Conservation (phyloP, 192 early-diverging fungal genomes). For the Entrophospora sp. region DNA sequence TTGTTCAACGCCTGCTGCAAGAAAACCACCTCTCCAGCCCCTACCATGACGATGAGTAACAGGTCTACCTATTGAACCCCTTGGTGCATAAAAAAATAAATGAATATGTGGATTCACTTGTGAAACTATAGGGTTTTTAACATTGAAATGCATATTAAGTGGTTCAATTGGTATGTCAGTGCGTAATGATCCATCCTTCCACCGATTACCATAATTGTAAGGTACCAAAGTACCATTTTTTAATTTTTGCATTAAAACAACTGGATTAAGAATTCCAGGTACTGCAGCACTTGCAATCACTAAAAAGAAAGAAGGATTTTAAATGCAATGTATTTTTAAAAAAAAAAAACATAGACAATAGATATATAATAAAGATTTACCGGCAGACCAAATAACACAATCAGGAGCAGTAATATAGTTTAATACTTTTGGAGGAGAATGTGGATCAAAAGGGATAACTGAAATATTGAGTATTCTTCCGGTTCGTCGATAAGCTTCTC, state of each 20-base stretch:
- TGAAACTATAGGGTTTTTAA: slow-evolving; percentile 75
- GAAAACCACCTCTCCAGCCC: slow-evolving; percentile 88
- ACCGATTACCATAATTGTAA: slow-evolving; percentile 65
- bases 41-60: slow-evolving; percentile 58
- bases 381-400: slow-evolving; percentile 78
- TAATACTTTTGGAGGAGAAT: slow-evolving; percentile 69
- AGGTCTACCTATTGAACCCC: slow-evolving; percentile 69
- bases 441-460: slow-evolving; percentile 62
- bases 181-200: slow-evolving; percentile 83
- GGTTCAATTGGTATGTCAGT: slow-evolving; percentile 72
- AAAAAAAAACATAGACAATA: background rate
- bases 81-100: slow-evolving; percentile 77
- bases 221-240: slow-evolving; percentile 55
- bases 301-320: background rate
- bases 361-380: slow-evolving; percentile 29
- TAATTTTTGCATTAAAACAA: slow-evolving; percentile 73
- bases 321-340: background rate
- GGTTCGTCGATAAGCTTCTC: slow-evolving; percentile 82
- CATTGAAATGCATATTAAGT: slow-evolving; percentile 69
- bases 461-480: slow-evolving; percentile 83
- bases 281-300: slow-evolving; percentile 79
- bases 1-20: slow-evolving; percentile 69
- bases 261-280: slow-evolving; percentile 76
- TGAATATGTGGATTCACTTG: slow-evolving; percentile 88
- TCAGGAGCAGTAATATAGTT: slow-evolving; percentile 85